A percentile compares a stretch with the other conserved stretches of the same genome.
These are phyloP conservation scores for Arctium minus DNA, from an alignment of 129 eudicot genomes.

Conservation along the genomic window DNA sequence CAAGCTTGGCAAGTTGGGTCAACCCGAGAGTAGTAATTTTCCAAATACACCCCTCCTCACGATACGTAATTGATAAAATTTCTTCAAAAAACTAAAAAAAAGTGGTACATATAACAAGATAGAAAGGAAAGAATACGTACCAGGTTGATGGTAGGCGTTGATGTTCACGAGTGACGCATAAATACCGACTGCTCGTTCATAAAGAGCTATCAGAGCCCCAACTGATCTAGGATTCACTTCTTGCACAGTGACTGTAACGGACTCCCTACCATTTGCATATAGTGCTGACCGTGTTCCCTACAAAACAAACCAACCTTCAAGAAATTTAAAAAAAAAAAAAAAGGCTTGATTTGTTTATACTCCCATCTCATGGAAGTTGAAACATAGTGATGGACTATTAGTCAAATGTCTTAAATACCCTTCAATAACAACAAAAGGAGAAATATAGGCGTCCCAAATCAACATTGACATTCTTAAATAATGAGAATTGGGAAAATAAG, in stretches of 20 bases:
- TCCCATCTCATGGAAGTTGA: not conserved
- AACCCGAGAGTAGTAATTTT: not conserved
- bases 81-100: not conserved
- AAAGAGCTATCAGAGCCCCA: slow-evolving; percentile 89
- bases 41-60: slow-evolving; percentile 10
- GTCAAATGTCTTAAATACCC: not conserved
- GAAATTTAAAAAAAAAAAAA: not conserved
- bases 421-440: not conserved
- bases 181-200: slow-evolving; percentile 97
- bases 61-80: not conserved
- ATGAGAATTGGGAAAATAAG: not conserved
- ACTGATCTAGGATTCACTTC: slow-evolving; percentile 93
- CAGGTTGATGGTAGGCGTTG: slow-evolving; percentile 99
- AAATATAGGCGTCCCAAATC: not conserved
- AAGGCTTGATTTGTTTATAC: not conserved
- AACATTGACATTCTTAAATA: not conserved
- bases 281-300: slow-evolving; percentile 97
- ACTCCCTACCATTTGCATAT: slow-evolving; percentile 86
- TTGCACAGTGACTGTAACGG: slow-evolving; percentile 88
- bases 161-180: slow-evolving; percentile 89
- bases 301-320: not conserved
- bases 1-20: not conserved
- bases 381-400: not conserved
- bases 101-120: not conserved
- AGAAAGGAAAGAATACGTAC: slow-evolving; percentile 32